Base-by-base conservation (phyloP, 2,329 filamentous ascomycete genomes). In the Helotiales sp. region DNA sequence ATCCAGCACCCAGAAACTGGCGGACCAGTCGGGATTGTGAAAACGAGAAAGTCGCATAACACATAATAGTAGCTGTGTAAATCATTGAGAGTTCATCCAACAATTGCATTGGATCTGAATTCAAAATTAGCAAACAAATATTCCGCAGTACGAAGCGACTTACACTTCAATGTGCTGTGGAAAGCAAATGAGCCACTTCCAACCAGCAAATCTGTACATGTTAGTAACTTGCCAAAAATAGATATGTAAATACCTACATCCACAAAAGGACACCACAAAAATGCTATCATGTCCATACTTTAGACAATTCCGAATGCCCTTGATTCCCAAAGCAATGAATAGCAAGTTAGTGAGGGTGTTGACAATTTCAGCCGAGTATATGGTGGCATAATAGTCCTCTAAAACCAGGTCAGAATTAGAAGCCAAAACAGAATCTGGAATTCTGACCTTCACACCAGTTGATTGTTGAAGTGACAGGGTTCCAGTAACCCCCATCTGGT, bases 281-380 rank as follows among this genome's bases (percentile, higher is more conserved):
- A 97, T 90, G 15, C 79, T 81, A 64, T 93, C 91, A 79, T 97
- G 93, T 17, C 85, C 84, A 79, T 96, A 84, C 70, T 84, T 85
- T 45, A 90, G 76, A 78, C 93, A 96, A 78, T 89, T 93, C 63
- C 83, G 81, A 69, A 96, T 87, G 26, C 94, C 94, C 76, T 90
- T 91, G 71, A 87, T 80, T 7, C 93, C 93, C 22, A 97, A 85
- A 78, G 85, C 91, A 73, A 97, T 83, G 79, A 97, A 97, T 26
- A 96, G 81, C 2, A 91, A 78, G 78, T 97, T 97, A 37, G 93
- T 97, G 34, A 94, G 75, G 3, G 92, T 92, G 76, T 91, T 95
- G 76, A 93, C 86, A 54, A 94, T 88, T 77, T 94, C 92, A 40
- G 92, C 92, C 54, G 88, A 86, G 76, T 93, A 94, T 50, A 86